Conservation (phyloP, 257 asterid species). For the Plectranthus barbatus region DNA sequence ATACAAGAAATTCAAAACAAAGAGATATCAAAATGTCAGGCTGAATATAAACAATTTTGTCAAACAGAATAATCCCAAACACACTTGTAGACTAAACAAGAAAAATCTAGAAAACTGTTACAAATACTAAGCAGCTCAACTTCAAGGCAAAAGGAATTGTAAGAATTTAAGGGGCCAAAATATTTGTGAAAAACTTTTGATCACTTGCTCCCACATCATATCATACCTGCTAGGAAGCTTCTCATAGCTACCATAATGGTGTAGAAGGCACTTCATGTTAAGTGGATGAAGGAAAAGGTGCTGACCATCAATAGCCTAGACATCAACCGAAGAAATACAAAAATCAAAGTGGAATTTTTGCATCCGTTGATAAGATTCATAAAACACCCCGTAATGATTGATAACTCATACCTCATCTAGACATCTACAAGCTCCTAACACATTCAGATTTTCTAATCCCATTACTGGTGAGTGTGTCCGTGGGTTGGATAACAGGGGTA, state of each 20-base stretch:
- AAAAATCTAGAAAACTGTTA: background rate
- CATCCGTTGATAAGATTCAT: background rate
- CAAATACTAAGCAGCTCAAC: background rate
- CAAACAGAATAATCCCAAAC: background rate
- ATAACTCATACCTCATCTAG: background rate
- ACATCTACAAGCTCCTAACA: background rate
- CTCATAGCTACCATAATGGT: slow-evolving; percentile 70
- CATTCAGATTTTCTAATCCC: slow-evolving; percentile 3
- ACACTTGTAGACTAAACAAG: background rate
- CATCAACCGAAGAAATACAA: slow-evolving; percentile 12
- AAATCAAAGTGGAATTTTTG: background rate
- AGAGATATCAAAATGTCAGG: background rate
- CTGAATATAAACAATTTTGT: background rate
- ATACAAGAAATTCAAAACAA: background rate
- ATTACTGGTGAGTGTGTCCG: background rate
- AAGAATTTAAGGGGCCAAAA: background rate
- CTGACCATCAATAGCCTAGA: slow-evolving; percentile 89
- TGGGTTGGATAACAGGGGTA: background rate
- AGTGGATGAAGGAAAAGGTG: slow-evolving; percentile 77
- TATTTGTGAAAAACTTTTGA: background rate
- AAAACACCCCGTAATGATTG: background rate
- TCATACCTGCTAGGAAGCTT: slow-evolving; percentile 75
- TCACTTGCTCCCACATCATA: background rate
- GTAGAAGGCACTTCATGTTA: slow-evolving; percentile 88
- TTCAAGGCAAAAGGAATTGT: background rate